These are phyloP conservation scores for Carallia brachiata DNA, from an alignment of 345 rosid species.

Conservation along the genomic window DNA sequence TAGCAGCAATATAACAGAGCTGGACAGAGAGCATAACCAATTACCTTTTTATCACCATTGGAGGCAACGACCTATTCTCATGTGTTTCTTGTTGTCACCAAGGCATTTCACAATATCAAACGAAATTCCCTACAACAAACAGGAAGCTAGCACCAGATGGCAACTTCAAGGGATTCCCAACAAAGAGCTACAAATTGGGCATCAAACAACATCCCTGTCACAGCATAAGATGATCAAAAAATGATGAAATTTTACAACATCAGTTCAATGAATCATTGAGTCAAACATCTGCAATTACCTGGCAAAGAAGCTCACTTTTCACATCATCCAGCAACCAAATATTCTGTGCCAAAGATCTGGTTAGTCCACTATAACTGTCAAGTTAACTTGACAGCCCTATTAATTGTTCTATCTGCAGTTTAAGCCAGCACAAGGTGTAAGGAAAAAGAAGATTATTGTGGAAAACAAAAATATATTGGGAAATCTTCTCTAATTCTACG, in stretches of 20 bases:
- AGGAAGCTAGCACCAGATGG: slow-evolving; percentile 79
- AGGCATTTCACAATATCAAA: slow-evolving; percentile 24
- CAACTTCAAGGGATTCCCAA: slow-evolving; percentile 84
- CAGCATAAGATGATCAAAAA: neutral
- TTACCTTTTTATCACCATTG: too few species aligned
- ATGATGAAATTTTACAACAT: neutral
- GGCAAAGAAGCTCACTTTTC: too few species aligned
- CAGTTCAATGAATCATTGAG: neutral
- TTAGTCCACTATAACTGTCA: slow-evolving; percentile 14
- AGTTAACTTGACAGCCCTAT: too few species aligned
- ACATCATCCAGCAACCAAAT: slow-evolving; percentile 73
- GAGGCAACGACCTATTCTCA: neutral
- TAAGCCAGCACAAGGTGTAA: neutral
- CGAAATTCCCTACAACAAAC: too few species aligned
- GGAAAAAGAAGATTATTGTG: neutral
- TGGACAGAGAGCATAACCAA: too few species aligned
- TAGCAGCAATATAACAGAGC: too few species aligned
- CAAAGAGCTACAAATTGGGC: slow-evolving; percentile 65
- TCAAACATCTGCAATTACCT: neutral
- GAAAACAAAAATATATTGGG: neutral
- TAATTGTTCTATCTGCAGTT: slow-evolving; percentile 35
- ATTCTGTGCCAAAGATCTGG: slow-evolving; percentile 76
- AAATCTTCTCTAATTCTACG: slow-evolving; percentile 59
- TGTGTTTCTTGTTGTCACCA: slow-evolving; percentile 64
- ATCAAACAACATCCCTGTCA: slow-evolving; percentile 18